Evolutionary conservation across 495 filamentous ascomycete genomes (phyloP), one percentile per base, ranked within the genome.

Genomic region (Parathielavia appendiculata): DNA sequence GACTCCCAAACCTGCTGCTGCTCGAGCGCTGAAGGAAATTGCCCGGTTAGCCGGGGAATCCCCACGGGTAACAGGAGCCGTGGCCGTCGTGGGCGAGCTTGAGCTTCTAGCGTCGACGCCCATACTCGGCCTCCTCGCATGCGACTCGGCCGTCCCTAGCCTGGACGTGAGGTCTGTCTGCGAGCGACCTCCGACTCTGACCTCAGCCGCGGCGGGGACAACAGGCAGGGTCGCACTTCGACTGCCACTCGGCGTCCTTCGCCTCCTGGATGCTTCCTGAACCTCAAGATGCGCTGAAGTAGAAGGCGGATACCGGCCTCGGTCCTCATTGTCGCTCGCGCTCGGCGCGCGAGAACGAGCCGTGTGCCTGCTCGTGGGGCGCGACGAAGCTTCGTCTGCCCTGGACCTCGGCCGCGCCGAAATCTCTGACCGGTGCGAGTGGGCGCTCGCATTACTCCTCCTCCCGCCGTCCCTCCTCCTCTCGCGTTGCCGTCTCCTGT

Each of bases 401-500:
- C 60, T 59, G 13, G 67, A 66, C 53, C 74, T 65, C 7, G 68
- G 66, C 17, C 64, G 40, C 41, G 49, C 54, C 23, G 63, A 49
- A 1, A 54, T 22, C 11, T 75, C 71, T 5, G 71, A 66, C 35
- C 67, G 62, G 22, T 66, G 65, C 23, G 75, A 70, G 9, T 66
- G 62, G 1, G 70, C 54, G 38, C 65, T 74, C 2, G 72, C 61
- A 46, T 74, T 72, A 56, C 74, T 78, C 58, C 78, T 70, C 60
- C 77, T 69, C 48, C 69, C 66, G 53, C 66, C 68, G 9, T 58
- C 41, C 57, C 71, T 69, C 32, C 66, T 57, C 55, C 77, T 68
- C 60, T 83, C 80, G 49, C 77, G 77, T 64, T 90, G 89, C 35
- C 89, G 77, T 53, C 86, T 78, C 51, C 87, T 76, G 66, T 92